These are phyloP conservation scores for Diaporthe humulicola DNA, from an alignment of 2,329 filamentous ascomycete genomes.

Conservation along the genomic window DNA sequence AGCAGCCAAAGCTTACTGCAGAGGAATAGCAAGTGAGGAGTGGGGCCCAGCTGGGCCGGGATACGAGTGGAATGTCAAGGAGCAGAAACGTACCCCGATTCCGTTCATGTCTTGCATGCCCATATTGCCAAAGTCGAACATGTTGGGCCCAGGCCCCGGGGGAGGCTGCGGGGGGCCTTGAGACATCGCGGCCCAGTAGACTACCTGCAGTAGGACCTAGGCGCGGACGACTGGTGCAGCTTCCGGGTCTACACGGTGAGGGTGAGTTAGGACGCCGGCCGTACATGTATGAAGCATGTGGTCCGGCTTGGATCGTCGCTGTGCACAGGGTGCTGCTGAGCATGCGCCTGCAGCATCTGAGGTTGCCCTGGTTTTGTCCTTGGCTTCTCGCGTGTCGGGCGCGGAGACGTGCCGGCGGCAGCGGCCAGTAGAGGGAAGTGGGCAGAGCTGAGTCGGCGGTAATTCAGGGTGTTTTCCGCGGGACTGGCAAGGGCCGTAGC, in stretches of 20 bases:
- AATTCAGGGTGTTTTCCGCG: not conserved
- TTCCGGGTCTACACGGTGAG: constrained; percentile 8
- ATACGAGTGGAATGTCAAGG: not conserved
- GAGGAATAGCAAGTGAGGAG: not conserved
- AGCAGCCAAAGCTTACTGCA: not conserved
- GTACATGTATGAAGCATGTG: constrained; percentile 29
- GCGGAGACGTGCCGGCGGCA: constrained; percentile 10
- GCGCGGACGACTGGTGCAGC: constrained; percentile 26
- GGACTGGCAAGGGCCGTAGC: constrained; percentile 17
- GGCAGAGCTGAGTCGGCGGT: constrained; percentile 20
- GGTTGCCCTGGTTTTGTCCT: not conserved
- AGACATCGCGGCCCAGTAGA: constrained; percentile 37
- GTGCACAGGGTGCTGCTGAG: constrained; percentile 17
- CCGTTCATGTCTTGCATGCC: constrained; percentile 38
- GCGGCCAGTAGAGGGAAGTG: not conserved
- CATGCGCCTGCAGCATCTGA: constrained; percentile 29
- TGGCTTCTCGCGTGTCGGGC: constrained; percentile 14
- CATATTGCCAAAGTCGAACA: constrained; percentile 40
- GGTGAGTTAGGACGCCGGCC: constrained; percentile 17
- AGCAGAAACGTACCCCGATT: constrained; percentile 35
- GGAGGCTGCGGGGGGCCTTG: constrained; percentile 40
- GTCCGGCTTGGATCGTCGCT: constrained; percentile 20
- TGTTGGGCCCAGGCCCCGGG: constrained; percentile 37
- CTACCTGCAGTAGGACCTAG: not conserved
- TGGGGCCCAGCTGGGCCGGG: constrained; percentile 5